Evolutionary conservation across 371 early-diverging fungal species (phyloP).

Genomic region (Gilbertella persicaria): DNA sequence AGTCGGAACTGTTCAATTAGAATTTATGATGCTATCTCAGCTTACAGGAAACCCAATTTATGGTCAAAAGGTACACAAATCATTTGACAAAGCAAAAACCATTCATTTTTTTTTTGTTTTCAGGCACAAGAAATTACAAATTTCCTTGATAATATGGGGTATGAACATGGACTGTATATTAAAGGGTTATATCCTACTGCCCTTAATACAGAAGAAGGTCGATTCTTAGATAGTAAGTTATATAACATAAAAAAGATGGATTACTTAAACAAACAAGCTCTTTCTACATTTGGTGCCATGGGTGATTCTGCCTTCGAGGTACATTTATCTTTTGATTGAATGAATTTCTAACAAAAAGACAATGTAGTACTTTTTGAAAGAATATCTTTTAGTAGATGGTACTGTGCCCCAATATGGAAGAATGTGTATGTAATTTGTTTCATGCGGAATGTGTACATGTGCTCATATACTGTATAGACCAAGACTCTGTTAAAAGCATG

Average conservation of each 20-base stretch:
- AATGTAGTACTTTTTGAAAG: constrained; percentile 71
- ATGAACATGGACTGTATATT: constrained; percentile 48
- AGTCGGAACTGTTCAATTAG: constrained; percentile 85
- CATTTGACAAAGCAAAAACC: neutral
- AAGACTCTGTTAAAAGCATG: constrained; percentile 47
- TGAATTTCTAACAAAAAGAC: neutral
- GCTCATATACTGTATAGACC: constrained; percentile 31
- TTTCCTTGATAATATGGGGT: constrained; percentile 37
- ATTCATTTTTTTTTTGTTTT: neutral
- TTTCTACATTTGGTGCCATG: constrained; percentile 51
- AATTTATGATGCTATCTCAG: constrained; percentile 78
- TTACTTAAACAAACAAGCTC: neutral
- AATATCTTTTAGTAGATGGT: constrained; percentile 63
- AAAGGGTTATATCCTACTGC: constrained; percentile 58
- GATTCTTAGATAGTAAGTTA: constrained; percentile 37
- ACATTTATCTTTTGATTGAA: neutral
- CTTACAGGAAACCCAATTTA: constrained; percentile 69
- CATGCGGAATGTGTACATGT: neutral
- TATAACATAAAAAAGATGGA: neutral
- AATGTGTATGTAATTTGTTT: constrained; percentile 50
- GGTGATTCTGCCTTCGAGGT: constrained; percentile 60
- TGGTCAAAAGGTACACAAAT: constrained; percentile 49
- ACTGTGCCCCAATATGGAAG: constrained; percentile 47
- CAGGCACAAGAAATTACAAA: constrained; percentile 57
- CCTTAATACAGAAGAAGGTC: constrained; percentile 38